Conservation (phyloP, 140 eudicot species). For the Flaveria floridana region DNA sequence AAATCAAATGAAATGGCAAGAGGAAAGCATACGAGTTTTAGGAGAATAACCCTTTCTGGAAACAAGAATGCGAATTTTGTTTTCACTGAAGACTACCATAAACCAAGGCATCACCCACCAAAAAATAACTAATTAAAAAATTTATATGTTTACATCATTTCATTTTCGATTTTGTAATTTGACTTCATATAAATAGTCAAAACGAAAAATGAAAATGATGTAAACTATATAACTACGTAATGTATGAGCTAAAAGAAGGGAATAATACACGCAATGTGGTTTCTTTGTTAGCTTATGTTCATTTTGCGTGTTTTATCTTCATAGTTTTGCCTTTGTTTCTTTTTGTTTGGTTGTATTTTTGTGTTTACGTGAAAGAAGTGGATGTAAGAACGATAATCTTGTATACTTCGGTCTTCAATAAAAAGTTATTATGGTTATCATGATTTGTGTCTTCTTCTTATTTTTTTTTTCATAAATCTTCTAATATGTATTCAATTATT, state of each 20-base stretch:
- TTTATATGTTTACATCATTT: conserved; percentile 20
- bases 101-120: conserved; percentile 46
- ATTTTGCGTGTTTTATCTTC: conserved; percentile 12
- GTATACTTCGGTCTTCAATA: conserved; percentile 23
- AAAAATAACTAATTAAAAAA: conserved; percentile 32
- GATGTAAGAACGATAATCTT: conserved; percentile 34
- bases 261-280: background rate
- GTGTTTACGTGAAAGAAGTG: conserved; percentile 31
- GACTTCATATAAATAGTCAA: conserved; percentile 29
- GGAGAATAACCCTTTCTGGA: conserved; percentile 32
- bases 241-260: conserved; percentile 23
- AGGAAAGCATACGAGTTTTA: conserved; percentile 21
- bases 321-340: conserved; percentile 20
- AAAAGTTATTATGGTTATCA: conserved; percentile 12
- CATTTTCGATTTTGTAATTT: conserved; percentile 37
- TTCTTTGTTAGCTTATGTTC: conserved; percentile 16
- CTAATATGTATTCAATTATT: too few species aligned
- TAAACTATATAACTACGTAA: conserved; percentile 18
- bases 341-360: conserved; percentile 23
- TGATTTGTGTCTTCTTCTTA: background rate
- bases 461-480: too few species aligned
- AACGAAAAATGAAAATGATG: conserved; percentile 34
- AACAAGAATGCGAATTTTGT: conserved; percentile 33
- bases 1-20: conserved; percentile 13
- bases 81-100: conserved; percentile 35